Evolutionary conservation across 1,139 yeast species (phyloP).

Genomic region (Meyerozyma athensensis): DNA sequence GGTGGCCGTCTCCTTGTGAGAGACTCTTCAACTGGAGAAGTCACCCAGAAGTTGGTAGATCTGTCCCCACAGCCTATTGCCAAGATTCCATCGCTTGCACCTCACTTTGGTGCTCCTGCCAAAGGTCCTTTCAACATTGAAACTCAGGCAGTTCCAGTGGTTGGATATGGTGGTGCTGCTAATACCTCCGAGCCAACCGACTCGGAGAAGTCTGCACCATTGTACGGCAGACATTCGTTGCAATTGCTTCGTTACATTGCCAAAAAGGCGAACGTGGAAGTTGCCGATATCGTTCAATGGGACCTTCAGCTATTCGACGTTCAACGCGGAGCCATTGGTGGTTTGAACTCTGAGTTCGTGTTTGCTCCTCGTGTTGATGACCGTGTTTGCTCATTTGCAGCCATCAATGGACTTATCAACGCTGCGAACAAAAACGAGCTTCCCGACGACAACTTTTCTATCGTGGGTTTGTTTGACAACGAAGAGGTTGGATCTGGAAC

Average conservation of each 20-base stretch:
- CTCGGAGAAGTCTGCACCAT: constrained; percentile 57
- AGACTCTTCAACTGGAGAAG: constrained; percentile 23
- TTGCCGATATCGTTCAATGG: constrained; percentile 51
- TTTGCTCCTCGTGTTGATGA: constrained; percentile 67
- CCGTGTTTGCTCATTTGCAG: constrained; percentile 60
- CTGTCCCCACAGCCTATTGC: constrained; percentile 64
- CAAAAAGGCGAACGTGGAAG: constrained; percentile 39
- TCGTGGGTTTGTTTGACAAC: constrained; percentile 53
- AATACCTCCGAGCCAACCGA: constrained; percentile 36
- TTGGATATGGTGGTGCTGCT: constrained; percentile 37
- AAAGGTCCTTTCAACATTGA: constrained; percentile 53
- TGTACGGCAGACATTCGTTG: constrained; percentile 57
- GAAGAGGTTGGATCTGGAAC: constrained; percentile 62
- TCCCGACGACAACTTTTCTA: constrained; percentile 35
- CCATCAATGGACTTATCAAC: constrained; percentile 44
- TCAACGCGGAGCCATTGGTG: constrained; percentile 60
- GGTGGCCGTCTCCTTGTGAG: constrained; percentile 57
- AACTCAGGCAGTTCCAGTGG: constrained; percentile 59
- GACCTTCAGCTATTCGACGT: constrained; percentile 62
- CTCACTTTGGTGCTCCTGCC: constrained; percentile 55
- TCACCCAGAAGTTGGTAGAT: constrained; percentile 43
- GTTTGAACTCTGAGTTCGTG: constrained; percentile 55
- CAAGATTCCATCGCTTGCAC: constrained; percentile 60
- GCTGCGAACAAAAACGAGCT: constrained; percentile 16
- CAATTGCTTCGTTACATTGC: constrained; percentile 54